Base-by-base conservation (phyloP, 106 monocot species). In the Dendrobium chrysotoxum region DNA sequence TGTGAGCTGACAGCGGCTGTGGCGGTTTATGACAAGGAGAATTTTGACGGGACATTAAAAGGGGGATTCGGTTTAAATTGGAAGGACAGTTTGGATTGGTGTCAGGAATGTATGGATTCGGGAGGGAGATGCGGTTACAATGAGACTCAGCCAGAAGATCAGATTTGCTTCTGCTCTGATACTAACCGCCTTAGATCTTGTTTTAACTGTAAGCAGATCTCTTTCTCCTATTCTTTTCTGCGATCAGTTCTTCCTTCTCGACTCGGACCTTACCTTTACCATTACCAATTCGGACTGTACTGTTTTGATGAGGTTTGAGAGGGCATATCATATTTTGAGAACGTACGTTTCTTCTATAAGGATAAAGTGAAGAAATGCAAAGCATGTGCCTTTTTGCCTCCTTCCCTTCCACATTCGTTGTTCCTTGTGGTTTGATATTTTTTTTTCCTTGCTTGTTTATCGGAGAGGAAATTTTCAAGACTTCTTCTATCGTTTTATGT, bases 121-220 rank as follows among this genome's bases (percentile, higher is more conserved):
- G 76, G 47, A 46, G 76, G 76, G 23, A 26, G 25, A 15, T 76
- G 76, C 47, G 76, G 54, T 17, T 78, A 35, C 35, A 38, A 35
- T 58, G 8, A 2, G 9, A 21, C n/a, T 28, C 25, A 20, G 10
- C 35, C 57, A 1, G 2, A 15, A 21, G 78, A 35, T 55, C 78
- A 55, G 0, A 38, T 54, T 20, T 78, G 78, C 23, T 58, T 57
- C 87, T 88, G 88, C 64, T 86, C 85, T 47, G 40, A 76, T 13
- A 11, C 5, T 28, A 28, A 16, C 10, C 17, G 17, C 45, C 8
- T 11, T 76, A 18, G 40, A 26, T 25, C 76, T 15, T 76, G 76
- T 47, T 26, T 18, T 15, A 2, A 7, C n/a, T 15, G 76, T 76
- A 47, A 76, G 76, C 47, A 26, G 26, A 47, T 76, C 76, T 2